A percentile compares a stretch with the other conserved stretches of the same genome.
phyloP scores from a whole-genome alignment of 2,329 filamentous ascomycete species.

The Neonectria hederae region DNA sequence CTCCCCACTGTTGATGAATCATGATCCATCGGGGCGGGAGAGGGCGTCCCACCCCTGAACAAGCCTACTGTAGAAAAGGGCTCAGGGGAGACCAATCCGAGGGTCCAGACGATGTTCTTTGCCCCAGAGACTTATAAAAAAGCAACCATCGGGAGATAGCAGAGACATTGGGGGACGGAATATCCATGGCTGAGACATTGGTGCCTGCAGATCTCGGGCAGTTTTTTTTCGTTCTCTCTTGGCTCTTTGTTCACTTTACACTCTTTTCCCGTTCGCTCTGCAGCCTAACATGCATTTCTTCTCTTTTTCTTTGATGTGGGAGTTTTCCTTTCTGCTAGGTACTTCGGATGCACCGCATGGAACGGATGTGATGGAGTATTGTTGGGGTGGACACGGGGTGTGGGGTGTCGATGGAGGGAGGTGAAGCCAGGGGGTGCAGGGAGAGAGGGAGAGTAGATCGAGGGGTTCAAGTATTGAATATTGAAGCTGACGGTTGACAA shows the following conservation, averaged over 20 bases:
- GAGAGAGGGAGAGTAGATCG: constrained; percentile 1
- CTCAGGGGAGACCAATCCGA: constrained; percentile 5
- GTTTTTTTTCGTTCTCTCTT: not conserved
- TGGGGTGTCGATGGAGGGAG: constrained; percentile 13
- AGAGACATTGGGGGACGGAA: constrained; percentile 15
- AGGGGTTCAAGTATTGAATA: constrained; percentile 21
- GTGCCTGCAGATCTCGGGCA: not conserved
- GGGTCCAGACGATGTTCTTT: not conserved
- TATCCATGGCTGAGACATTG: constrained; percentile 16
- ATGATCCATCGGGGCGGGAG: not conserved
- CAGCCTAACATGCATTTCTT: not conserved
- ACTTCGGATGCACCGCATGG: not conserved
- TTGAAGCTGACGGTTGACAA: not conserved
- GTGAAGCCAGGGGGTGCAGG: constrained; percentile 18
- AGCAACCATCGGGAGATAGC: constrained; percentile 1
- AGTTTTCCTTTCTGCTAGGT: constrained; percentile 5
- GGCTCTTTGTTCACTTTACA: not conserved
- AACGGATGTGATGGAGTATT: constrained; percentile 18
- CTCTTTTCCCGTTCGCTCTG: too few relatives aligned
- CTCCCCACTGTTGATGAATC: not conserved
- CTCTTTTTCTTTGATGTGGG: not conserved
- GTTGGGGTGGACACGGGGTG: constrained; percentile 13
- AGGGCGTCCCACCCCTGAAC: constrained; percentile 8
- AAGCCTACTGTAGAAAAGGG: constrained; percentile 6
- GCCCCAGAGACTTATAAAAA: not conserved